Conservation (phyloP, 2,329 filamentous ascomycete genomes). For the Aspergillus brunneoviolaceus region DNA sequence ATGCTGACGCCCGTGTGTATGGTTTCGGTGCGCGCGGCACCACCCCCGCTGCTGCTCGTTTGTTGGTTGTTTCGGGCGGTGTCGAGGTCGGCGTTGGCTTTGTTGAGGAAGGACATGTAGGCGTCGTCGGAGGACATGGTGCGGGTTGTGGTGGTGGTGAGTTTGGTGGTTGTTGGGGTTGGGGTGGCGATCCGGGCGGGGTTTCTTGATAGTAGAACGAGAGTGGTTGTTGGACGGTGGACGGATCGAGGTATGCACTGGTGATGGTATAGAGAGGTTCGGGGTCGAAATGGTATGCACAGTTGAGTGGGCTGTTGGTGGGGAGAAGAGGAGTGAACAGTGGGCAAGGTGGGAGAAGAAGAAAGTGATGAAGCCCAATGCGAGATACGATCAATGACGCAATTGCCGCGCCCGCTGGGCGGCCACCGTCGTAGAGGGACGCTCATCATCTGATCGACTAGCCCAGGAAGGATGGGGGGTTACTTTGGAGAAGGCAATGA, state of each 20-base stretch:
- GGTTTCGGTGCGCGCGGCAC: slow-evolving; percentile 34
- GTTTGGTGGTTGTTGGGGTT: neutral
- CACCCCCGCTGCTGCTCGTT: slow-evolving; percentile 11
- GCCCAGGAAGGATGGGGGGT: neutral
- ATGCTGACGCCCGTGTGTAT: slow-evolving; percentile 55
- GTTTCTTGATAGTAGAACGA: neutral
- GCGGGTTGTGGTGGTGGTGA: slow-evolving; percentile 14
- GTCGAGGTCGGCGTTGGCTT: slow-evolving; percentile 71
- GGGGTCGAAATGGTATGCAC: neutral
- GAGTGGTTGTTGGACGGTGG: neutral
- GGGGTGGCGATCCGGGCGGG: neutral
- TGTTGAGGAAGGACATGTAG: slow-evolving; percentile 81
- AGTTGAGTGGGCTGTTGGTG: neutral
- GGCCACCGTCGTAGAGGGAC: slow-evolving; percentile 15
- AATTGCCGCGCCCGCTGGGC: slow-evolving; percentile 20
- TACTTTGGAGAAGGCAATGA: neutral
- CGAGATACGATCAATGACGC: slow-evolving; percentile 26
- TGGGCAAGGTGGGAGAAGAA: slow-evolving; percentile 6
- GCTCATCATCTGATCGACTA: slow-evolving; percentile 1
- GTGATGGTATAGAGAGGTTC: neutral
- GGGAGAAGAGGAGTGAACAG: neutral
- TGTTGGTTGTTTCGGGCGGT: slow-evolving; percentile 26
- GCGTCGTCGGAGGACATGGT: slow-evolving; percentile 67
- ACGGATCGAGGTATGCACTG: neutral
- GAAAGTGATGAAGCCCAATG: slow-evolving; percentile 15